phyloP scores from a whole-genome alignment of 352 stramenopile species.

The Globisporangium cylindrosporum region DNA sequence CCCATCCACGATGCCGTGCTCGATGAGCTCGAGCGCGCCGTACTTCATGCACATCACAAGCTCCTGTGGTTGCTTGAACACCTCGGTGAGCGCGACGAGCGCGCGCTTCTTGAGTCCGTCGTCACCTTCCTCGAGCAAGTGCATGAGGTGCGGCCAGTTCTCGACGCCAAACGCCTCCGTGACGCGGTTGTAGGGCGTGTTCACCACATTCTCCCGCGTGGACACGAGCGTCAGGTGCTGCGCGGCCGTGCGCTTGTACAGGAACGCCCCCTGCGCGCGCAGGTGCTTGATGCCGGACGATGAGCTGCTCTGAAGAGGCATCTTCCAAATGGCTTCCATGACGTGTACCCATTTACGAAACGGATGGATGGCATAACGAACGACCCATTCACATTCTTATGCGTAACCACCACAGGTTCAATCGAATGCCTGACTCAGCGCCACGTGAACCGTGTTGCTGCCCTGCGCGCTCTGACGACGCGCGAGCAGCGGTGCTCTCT shows the following conservation, averaged over 20 bases:
- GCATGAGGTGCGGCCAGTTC: slow-evolving; percentile 69
- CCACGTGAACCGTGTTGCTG: neutral
- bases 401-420: slow-evolving; percentile 5
- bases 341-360: slow-evolving; percentile 5
- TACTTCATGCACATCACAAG: slow-evolving; percentile 62
- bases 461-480: slow-evolving; percentile 4
- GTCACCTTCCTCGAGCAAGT: slow-evolving; percentile 55
- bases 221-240: slow-evolving; percentile 63
- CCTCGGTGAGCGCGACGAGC: slow-evolving; percentile 37
- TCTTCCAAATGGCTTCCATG: neutral
- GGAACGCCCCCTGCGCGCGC: slow-evolving; percentile 44
- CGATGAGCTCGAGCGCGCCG: slow-evolving; percentile 53
- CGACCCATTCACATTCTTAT: neutral
- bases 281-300: slow-evolving; percentile 48
- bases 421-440: neutral
- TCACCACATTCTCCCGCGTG: slow-evolving; percentile 45
- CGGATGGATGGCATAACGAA: slow-evolving; percentile 1
- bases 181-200: slow-evolving; percentile 59
- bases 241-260: slow-evolving; percentile 61
- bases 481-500: slow-evolving; percentile 7
- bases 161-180: slow-evolving; percentile 64
- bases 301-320: neutral
- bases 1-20: slow-evolving; percentile 32
- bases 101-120: slow-evolving; percentile 45
- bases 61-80: slow-evolving; percentile 63